Conservation (phyloP, 768 basidiomycete genomes). For the Punctularia strigosozonata region DNA sequence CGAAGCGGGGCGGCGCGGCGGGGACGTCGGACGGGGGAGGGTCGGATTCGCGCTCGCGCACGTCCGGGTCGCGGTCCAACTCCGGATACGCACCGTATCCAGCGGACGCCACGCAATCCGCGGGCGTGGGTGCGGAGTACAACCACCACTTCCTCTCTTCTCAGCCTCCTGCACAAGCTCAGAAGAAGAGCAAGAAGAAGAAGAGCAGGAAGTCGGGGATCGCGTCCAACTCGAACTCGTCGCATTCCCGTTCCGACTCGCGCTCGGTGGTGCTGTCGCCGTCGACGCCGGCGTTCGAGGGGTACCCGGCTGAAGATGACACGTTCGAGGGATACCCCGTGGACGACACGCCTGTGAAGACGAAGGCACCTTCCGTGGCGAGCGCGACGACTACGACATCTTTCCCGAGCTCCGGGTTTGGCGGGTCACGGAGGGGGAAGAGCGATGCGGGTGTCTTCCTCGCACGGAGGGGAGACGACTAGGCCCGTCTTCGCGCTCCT, state of each 20-base stretch:
- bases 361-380: background rate
- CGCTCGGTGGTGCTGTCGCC: constrained; percentile 7
- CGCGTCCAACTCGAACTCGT: constrained; percentile 26
- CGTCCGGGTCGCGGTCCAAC: constrained; percentile 35
- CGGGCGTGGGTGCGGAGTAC: constrained; percentile 6
- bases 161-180: constrained; percentile 6
- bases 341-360: constrained; percentile 1
- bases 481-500: no score
- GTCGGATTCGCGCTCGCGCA: constrained; percentile 53
- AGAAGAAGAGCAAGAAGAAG: constrained; percentile 5
- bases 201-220: constrained; percentile 12
- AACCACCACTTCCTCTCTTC: constrained; percentile 16
- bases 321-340: constrained; percentile 2
- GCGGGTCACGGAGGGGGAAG: constrained; percentile 20
- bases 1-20: constrained; percentile 14
- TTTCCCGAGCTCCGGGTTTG: constrained; percentile 28
- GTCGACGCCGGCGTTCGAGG: constrained; percentile 24
- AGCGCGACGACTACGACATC: constrained; percentile 6
- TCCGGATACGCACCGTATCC: constrained; percentile 11
- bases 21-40: constrained; percentile 24
- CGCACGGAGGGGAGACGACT: constrained; percentile 23
- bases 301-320: constrained; percentile 17
- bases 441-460: constrained; percentile 30
- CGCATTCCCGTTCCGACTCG: constrained; percentile 24
- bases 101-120: constrained; percentile 6